Base-by-base conservation (phyloP, 106 monocot genomes). In the Ottelia alismoides region DNA sequence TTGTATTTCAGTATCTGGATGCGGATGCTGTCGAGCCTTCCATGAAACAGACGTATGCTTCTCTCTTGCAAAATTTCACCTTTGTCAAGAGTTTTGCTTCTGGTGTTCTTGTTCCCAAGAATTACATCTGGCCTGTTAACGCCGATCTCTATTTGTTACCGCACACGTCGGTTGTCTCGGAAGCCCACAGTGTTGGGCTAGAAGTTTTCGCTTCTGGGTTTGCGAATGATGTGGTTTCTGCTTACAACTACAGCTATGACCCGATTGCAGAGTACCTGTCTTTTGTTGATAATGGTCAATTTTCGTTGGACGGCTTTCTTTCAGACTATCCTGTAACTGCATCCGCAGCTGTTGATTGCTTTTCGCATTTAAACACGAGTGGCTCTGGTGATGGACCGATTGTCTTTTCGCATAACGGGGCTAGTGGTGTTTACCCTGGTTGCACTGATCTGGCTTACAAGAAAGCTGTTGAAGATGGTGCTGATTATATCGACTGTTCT, bases 361-460 rank as follows among this genome's bases (percentile, higher is more conserved):
- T 78, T 63, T 64, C 87, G 28, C 72, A 73, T 30, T 27, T 50
- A 25, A 57, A 45, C 30, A 75, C 47, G 22, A 78, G 25, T 22
- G 51, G 2, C 20, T 18, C 45, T 25, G 44, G 29, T 2, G 22
- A 49, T 58, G 81, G 87, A 74, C 77, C 75, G 20, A 11, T 76
- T 21, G 51, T 94, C 25, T 60, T 94, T 29, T 78, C 94, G 19
- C 58, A 94, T 58, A 74, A 84, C 55, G 94, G 94, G 56, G 83
- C 88, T 47, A 84, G 88, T 55, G 94, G 88, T 11, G 56, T 78
- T 19, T 88, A 71, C 57, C 81, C 94, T 12, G 84, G 45, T 44
- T 94, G 88, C 59, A 94, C 94, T 43, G 88, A 88, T 74, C 56
- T 94, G 65, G 80, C 88, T 31, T 94, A 94, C 64, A 54, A 78